Conservation (phyloP, 2,329 filamentous ascomycete genomes). For the Fusarium cicatricum region DNA sequence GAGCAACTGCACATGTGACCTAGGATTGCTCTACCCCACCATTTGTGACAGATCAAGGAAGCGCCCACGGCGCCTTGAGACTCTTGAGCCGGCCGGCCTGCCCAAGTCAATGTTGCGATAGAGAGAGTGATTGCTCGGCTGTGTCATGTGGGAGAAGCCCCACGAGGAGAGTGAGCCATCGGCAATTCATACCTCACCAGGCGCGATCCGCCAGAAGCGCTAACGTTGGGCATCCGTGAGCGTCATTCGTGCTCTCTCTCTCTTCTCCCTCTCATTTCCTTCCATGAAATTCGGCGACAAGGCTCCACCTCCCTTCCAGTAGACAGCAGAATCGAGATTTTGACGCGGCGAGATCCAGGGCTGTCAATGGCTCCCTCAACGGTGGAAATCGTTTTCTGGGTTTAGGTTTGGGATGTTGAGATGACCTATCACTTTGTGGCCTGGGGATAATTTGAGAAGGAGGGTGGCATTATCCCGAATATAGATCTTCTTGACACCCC, state of each 20-base stretch:
- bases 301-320: constrained; percentile 18
- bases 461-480: constrained; percentile 33
- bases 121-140: constrained; percentile 7
- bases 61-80: constrained; percentile 17
- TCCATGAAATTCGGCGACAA: constrained; percentile 3
- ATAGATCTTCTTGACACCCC: constrained; percentile 24
- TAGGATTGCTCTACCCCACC: constrained; percentile 28
- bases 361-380: constrained; percentile 33
- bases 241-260: constrained; percentile 5
- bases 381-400: constrained; percentile 25
- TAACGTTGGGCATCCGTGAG: constrained; percentile 7
- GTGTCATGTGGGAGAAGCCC: constrained; percentile 15
- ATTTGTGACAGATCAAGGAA: constrained; percentile 29
- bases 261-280: constrained; percentile 10
- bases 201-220: constrained; percentile 16
- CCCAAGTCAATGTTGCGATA: constrained; percentile 3
- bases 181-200: constrained; percentile 26
- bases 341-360: constrained; percentile 35
- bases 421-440: constrained; percentile 36
- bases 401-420: constrained; percentile 16
- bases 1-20: constrained; percentile 29
- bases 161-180: constrained; percentile 14
- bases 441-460: constrained; percentile 8
- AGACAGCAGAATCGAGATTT: constrained; percentile 37
- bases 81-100: constrained; percentile 7